Evolutionary conservation across 1,139 yeast species (phyloP).

Genomic region (Taphrina wiesneri): DNA sequence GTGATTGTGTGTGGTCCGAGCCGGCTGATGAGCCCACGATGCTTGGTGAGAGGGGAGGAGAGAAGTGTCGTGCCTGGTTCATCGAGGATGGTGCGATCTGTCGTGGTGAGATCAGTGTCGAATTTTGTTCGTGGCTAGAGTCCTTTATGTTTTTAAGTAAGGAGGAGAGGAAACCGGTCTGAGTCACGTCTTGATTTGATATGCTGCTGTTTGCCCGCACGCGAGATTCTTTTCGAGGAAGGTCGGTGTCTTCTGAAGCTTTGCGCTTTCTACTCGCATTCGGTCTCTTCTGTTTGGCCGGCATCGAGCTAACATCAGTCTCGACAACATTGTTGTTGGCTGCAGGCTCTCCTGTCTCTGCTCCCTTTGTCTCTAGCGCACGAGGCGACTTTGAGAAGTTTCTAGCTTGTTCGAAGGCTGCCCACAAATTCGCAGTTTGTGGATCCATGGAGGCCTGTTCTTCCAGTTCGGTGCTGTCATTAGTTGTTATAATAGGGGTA

Average conservation of each 20-base stretch:
- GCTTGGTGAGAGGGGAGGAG: neutral
- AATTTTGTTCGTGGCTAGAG: neutral
- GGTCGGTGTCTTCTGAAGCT: neutral
- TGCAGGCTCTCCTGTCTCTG: neutral
- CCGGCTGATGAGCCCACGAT: neutral
- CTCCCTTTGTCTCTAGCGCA: neutral
- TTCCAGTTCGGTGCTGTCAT: neutral
- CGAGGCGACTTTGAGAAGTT: neutral
- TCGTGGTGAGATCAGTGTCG: neutral
- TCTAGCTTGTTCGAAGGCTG: conserved; percentile 24
- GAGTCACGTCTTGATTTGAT: neutral
- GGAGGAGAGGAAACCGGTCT: conserved; percentile 6
- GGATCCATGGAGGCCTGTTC: conserved; percentile 8
- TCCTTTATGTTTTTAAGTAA: conserved; percentile 8
- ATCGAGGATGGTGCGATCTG: neutral
- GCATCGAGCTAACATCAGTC: neutral
- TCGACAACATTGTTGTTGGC: neutral
- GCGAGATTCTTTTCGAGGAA: neutral
- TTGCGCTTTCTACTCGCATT: neutral
- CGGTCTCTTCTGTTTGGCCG: conserved; percentile 5
- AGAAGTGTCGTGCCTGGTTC: neutral
- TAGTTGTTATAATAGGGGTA: neutral
- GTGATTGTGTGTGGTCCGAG: neutral
- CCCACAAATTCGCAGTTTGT: conserved; percentile 16
- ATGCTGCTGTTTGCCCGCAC: neutral